Percentiles rank a stretch among this genome's conserved stretches.
Conservation (phyloP, 805 yeast species). For the Cyberlindnera japonica region DNA sequence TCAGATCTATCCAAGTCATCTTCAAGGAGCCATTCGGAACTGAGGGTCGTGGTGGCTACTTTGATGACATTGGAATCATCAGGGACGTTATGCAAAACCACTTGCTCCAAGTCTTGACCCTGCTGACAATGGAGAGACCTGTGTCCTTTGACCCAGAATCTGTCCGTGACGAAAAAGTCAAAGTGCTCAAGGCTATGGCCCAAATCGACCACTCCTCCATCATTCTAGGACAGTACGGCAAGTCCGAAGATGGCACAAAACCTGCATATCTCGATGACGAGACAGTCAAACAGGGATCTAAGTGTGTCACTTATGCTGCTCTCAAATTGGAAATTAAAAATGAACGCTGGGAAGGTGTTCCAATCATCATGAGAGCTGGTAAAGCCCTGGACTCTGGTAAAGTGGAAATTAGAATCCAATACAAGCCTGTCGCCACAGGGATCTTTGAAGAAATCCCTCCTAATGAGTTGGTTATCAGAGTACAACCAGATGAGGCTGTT, state of each 20-base stretch:
- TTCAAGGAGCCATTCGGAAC: slow-evolving; percentile 99
- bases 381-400: slow-evolving; percentile 93
- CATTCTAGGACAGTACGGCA: slow-evolving; percentile 82
- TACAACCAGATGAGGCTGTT: slow-evolving; percentile 94
- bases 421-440: slow-evolving; percentile 79
- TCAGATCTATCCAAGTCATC: slow-evolving; percentile 78
- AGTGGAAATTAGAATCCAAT: slow-evolving; percentile 94
- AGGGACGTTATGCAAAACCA: slow-evolving; percentile 99
- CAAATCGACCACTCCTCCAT: slow-evolving; percentile 63
- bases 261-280: slow-evolving; percentile 92
- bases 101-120: slow-evolving; percentile 84
- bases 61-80: slow-evolving; percentile 90
- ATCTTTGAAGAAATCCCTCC: slow-evolving; percentile 77
- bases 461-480: slow-evolving; percentile 89
- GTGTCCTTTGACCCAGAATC: slow-evolving; percentile 88
- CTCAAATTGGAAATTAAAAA: slow-evolving; percentile 72
- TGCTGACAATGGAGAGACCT: slow-evolving; percentile 95
- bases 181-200: slow-evolving; percentile 78
- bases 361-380: slow-evolving; percentile 93
- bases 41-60: slow-evolving; percentile 98
- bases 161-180: slow-evolving; percentile 93
- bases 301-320: slow-evolving; percentile 92
- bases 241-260: slow-evolving; percentile 80
- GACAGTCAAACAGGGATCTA: slow-evolving; percentile 76
- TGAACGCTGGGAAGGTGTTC: slow-evolving; percentile 99